Percentiles rank a stretch among this genome's conserved stretches.
Conservation (phyloP, 495 filamentous ascomycete genomes). For the Aspergillus biplanus region DNA sequence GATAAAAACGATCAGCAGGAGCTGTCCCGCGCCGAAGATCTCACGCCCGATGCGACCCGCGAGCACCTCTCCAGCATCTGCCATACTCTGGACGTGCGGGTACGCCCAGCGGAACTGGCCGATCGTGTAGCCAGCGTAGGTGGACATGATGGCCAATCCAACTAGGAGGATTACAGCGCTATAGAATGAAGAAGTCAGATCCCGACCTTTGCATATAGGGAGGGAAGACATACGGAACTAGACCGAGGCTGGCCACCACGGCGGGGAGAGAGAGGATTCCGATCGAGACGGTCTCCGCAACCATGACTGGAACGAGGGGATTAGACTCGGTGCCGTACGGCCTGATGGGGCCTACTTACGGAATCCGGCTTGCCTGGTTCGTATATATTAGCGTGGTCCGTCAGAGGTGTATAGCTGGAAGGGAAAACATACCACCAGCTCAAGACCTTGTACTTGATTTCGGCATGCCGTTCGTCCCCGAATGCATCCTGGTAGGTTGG, state of each 20-base stretch:
- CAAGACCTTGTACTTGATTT: constrained; percentile 46
- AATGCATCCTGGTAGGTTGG: constrained; percentile 38
- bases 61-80: constrained; percentile 72
- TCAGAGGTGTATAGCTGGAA: no score
- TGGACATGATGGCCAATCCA: constrained; percentile 65
- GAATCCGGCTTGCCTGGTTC: neutral
- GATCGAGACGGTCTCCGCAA: constrained; percentile 74
- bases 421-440: constrained; percentile 42
- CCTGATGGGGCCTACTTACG: neutral
- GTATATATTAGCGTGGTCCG: no score
- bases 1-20: constrained; percentile 73
- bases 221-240: constrained; percentile 50
- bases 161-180: constrained; percentile 69
- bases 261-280: constrained; percentile 67
- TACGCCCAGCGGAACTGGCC: constrained; percentile 75
- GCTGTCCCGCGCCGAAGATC: constrained; percentile 63
- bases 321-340: neutral
- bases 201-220: neutral
- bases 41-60: constrained; percentile 66
- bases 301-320: constrained; percentile 53
- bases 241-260: constrained; percentile 64
- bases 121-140: constrained; percentile 80
- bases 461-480: constrained; percentile 44
- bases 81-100: constrained; percentile 71
- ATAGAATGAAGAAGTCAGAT: constrained; percentile 14